phyloP scores from a whole-genome alignment of 2,329 filamentous ascomycete species.

The Sclerotinia borealis region DNA sequence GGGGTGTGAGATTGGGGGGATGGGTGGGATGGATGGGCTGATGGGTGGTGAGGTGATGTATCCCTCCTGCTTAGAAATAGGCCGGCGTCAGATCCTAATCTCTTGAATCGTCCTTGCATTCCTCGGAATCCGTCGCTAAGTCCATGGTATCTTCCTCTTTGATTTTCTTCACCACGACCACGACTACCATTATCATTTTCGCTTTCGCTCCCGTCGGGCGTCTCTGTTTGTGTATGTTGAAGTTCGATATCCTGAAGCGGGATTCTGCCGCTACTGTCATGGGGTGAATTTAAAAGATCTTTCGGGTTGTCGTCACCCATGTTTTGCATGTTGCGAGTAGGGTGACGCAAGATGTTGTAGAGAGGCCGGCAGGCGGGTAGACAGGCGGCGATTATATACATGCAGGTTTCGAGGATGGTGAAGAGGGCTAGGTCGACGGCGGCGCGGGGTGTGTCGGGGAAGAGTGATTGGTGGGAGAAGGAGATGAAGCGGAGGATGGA shows the following conservation, averaged over 20 bases:
- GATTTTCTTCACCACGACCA: neutral
- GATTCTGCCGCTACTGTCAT: neutral
- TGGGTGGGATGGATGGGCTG: neutral
- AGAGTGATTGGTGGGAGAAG: slow-evolving; percentile 1
- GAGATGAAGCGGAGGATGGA: slow-evolving; percentile 10
- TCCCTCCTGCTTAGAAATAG: neutral
- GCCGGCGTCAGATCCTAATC: neutral
- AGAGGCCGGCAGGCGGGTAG: slow-evolving; percentile 12
- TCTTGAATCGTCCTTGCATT: slow-evolving; percentile 1
- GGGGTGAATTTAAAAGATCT: neutral
- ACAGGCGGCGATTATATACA: slow-evolving; percentile 15
- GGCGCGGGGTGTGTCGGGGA: slow-evolving; percentile 7
- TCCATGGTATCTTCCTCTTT: neutral
- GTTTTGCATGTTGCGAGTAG: neutral
- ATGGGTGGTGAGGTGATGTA: neutral
- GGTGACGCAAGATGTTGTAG: slow-evolving; percentile 5
- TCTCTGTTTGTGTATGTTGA: neutral
- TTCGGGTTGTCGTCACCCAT: neutral
- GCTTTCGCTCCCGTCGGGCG: neutral
- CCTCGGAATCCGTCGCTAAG: neutral
- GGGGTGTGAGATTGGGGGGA: neutral
- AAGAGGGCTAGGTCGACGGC: slow-evolving; percentile 10
- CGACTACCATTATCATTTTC: neutral
- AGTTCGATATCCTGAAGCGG: neutral
- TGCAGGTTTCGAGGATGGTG: slow-evolving; percentile 11